These are phyloP conservation scores for Lenwebbia sp. DNA, from an alignment of 345 rosid genomes.

Conservation along the genomic window DNA sequence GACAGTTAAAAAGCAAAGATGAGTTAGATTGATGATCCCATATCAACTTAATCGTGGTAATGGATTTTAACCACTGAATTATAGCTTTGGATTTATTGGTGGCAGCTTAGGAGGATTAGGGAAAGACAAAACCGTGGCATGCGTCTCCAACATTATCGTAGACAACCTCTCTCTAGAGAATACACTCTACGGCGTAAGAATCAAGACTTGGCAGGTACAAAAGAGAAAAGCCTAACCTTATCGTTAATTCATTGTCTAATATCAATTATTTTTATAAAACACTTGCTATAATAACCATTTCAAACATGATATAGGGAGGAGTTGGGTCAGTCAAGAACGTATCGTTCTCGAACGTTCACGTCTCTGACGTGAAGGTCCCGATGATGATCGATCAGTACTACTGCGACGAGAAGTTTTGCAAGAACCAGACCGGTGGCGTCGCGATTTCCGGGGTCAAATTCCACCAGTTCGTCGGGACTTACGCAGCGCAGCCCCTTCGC, in stretches of 20 bases:
- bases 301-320: conserved; percentile 44
- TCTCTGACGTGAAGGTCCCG: conserved; percentile 56
- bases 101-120: conserved; percentile 75
- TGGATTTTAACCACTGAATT: neutral
- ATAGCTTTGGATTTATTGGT: neutral
- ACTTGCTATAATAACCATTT: neutral
- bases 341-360: conserved; percentile 63
- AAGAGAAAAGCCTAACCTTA: neutral
- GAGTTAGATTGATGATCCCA: neutral
- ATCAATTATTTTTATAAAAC: neutral
- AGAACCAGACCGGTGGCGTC: conserved; percentile 69
- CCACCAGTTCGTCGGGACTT: conserved; percentile 54
- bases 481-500: conserved; percentile 49
- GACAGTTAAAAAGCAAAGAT: neutral
- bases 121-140: conserved; percentile 58
- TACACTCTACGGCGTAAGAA: conserved; percentile 67
- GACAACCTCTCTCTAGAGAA: conserved; percentile 42
- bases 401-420: conserved; percentile 66
- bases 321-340: conserved; percentile 67
- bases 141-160: conserved; percentile 58
- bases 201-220: conserved; percentile 89
- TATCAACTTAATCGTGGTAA: neutral
- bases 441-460: conserved; percentile 56
- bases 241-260: neutral
- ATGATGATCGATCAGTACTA: conserved; percentile 79